These are phyloP conservation scores for Nigrograna mackinnonii DNA, from an alignment of 2,329 filamentous ascomycete species.

Conservation along the genomic window DNA sequence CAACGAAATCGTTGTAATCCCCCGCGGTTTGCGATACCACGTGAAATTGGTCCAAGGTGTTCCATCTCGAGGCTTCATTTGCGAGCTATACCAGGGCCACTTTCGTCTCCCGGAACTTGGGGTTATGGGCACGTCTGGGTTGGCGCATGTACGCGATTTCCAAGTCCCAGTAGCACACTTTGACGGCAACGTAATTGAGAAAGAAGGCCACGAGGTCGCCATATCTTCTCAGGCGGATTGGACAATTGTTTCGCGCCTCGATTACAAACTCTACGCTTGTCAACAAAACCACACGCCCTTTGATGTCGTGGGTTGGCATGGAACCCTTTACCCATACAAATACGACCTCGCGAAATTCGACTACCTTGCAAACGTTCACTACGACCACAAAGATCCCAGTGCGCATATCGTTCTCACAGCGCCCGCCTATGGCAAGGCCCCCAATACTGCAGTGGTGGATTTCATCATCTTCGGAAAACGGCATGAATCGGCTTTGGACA, in stretches of 20 bases:
- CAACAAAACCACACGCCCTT: slow-evolving; percentile 14
- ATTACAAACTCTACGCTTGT: slow-evolving; percentile 5
- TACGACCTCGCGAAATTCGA: slow-evolving; percentile 38
- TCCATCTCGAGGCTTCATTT: slow-evolving; percentile 11
- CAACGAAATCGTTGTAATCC: no score
- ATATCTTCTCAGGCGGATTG: slow-evolving; percentile 6
- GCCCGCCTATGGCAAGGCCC: slow-evolving; percentile 37
- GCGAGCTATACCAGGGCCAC: slow-evolving; percentile 12
- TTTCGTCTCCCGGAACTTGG: slow-evolving; percentile 17
- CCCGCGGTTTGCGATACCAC: no score
- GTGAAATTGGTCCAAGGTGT: no score
- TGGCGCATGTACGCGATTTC: slow-evolving; percentile 16
- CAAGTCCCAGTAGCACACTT: slow-evolving; percentile 11
- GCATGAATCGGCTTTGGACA: slow-evolving; percentile 44
- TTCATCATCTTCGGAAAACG: slow-evolving; percentile 45
- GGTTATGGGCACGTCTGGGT: slow-evolving; percentile 11
- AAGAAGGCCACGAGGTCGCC: no score
- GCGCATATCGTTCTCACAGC: slow-evolving; percentile 47
- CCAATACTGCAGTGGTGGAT: slow-evolving; percentile 36
- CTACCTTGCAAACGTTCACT: slow-evolving; percentile 43
- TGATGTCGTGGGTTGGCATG: slow-evolving; percentile 17
- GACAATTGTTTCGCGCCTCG: slow-evolving; percentile 14
- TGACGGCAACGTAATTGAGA: no score
- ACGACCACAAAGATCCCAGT: slow-evolving; percentile 46
- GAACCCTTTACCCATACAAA: slow-evolving; percentile 32